Percentiles rank a stretch among this genome's conserved stretches.
Conservation (phyloP, 306 rosid genomes). For the Quillaja saponaria region DNA sequence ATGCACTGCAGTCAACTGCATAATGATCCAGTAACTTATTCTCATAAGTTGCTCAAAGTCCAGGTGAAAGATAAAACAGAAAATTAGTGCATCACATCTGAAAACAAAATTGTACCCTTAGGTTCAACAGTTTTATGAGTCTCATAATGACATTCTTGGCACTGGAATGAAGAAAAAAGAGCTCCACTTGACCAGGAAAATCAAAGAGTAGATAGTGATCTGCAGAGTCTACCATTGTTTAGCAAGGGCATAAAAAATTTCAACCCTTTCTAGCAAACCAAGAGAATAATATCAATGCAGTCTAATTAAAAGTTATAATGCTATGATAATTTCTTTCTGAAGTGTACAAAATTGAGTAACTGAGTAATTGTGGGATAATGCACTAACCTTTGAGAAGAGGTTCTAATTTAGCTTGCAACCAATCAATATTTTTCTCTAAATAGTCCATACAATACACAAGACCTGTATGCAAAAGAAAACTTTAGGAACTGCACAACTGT, state of each 20-base stretch:
- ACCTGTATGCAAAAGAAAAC: conserved; percentile 50
- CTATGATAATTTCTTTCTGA: conserved; percentile 3
- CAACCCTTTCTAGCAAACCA: conserved; percentile 10
- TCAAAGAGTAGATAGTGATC: conserved; percentile 97
- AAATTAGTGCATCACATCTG: neutral
- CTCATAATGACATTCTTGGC: conserved; percentile 77
- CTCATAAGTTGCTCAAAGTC: conserved; percentile 7
- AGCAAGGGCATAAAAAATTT: neutral
- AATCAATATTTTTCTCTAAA: conserved; percentile 88
- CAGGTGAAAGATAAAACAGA: conserved; percentile 17
- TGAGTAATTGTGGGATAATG: conserved; percentile 20
- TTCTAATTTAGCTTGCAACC: conserved; percentile 77
- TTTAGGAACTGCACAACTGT: conserved; percentile 24
- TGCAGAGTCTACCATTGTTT: conserved; percentile 46
- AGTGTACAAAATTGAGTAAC: conserved; percentile 13
- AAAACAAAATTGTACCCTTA: conserved; percentile 59
- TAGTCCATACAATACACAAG: conserved; percentile 94
- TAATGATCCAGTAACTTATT: conserved; percentile 38
- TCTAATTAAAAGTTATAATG: conserved; percentile 17
- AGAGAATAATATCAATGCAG: conserved; percentile 14
- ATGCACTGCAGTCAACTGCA: conserved; percentile 93
- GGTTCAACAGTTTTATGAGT: conserved; percentile 70
- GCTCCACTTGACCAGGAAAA: conserved; percentile 96
- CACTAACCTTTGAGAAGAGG: conserved; percentile 85
- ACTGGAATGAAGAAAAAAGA: conserved; percentile 81